Conservation (phyloP, 345 rosid genomes). For the Eucalyptus cloeziana region DNA sequence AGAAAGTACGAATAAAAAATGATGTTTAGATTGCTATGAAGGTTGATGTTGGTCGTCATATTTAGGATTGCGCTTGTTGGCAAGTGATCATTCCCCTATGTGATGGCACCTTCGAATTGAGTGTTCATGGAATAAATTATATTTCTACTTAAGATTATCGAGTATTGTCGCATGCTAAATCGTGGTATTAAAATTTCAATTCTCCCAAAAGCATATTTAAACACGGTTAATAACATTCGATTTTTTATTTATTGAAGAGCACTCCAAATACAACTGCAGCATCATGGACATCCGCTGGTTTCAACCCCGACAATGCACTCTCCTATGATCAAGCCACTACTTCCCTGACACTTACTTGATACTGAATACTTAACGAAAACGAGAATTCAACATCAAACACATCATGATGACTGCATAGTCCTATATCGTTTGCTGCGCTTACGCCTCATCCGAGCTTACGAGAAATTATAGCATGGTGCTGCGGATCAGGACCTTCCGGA, state of each 20-base stretch:
- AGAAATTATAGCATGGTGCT: not conserved
- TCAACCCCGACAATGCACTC: not conserved
- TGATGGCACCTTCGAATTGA: not conserved
- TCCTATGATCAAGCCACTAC: not conserved
- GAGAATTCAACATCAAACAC: not conserved
- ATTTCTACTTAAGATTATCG: not conserved
- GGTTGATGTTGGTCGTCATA: not conserved
- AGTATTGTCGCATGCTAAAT: not conserved
- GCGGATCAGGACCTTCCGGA: not conserved
- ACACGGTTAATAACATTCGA: not conserved
- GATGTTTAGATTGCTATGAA: not conserved
- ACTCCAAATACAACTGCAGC: not conserved
- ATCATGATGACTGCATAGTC: not conserved
- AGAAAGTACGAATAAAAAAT: not conserved
- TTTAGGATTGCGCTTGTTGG: not conserved
- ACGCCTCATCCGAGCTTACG: not conserved
- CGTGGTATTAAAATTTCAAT: not conserved
- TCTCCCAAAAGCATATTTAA: not conserved
- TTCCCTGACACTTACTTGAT: not conserved
- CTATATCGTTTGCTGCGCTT: not conserved
- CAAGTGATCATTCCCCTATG: not conserved
- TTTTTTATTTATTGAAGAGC: not conserved
- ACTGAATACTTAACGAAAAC: not conserved
- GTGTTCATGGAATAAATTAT: not conserved
- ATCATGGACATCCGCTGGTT: not conserved